These are phyloP conservation scores for Solanum chmielewskii DNA, from an alignment of 257 asterid genomes.

Conservation along the genomic window DNA sequence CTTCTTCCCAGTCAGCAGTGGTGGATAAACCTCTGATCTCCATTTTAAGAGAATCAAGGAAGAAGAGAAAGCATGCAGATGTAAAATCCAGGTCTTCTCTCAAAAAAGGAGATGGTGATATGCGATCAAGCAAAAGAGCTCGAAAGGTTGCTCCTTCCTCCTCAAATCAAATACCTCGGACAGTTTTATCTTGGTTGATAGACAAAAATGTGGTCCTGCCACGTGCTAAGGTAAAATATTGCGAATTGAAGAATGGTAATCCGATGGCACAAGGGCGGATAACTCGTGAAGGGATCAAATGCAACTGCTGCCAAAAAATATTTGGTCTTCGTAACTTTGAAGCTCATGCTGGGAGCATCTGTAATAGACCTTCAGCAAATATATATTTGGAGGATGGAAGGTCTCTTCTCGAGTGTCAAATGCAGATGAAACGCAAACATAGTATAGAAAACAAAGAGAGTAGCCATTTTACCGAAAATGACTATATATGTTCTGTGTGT, in stretches of 20 bases:
- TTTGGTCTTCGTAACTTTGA: slow-evolving; percentile 53
- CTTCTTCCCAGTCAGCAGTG: slow-evolving; percentile 16
- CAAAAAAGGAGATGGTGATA: slow-evolving; percentile 13
- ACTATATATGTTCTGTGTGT: slow-evolving; percentile 75
- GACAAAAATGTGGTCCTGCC: slow-evolving; percentile 62
- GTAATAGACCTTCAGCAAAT: slow-evolving; percentile 47
- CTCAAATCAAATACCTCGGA: slow-evolving; percentile 43
- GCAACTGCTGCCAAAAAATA: slow-evolving; percentile 53
- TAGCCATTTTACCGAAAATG: slow-evolving; percentile 21
- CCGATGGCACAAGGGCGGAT: slow-evolving; percentile 49
- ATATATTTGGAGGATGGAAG: slow-evolving; percentile 71
- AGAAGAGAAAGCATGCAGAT: slow-evolving; percentile 16
- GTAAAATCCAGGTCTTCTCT: slow-evolving; percentile 1
- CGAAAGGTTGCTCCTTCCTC: slow-evolving; percentile 33
- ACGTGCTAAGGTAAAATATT: slow-evolving; percentile 52
- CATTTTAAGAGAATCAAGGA: slow-evolving; percentile 13
- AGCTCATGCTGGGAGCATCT: slow-evolving; percentile 62
- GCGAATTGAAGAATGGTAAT: slow-evolving; percentile 17
- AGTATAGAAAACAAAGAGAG: slow-evolving; percentile 6
- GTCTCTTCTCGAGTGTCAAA: slow-evolving; percentile 62
- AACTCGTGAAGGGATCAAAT: slow-evolving; percentile 81
- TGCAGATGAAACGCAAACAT: slow-evolving; percentile 25
- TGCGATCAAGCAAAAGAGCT: slow-evolving; percentile 44
- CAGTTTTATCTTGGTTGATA: slow-evolving; percentile 65
- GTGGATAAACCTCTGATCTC: not conserved